Evolutionary conservation across 192 early-diverging fungal genomes (phyloP).

Genomic region (Coemansia erecta): DNA sequence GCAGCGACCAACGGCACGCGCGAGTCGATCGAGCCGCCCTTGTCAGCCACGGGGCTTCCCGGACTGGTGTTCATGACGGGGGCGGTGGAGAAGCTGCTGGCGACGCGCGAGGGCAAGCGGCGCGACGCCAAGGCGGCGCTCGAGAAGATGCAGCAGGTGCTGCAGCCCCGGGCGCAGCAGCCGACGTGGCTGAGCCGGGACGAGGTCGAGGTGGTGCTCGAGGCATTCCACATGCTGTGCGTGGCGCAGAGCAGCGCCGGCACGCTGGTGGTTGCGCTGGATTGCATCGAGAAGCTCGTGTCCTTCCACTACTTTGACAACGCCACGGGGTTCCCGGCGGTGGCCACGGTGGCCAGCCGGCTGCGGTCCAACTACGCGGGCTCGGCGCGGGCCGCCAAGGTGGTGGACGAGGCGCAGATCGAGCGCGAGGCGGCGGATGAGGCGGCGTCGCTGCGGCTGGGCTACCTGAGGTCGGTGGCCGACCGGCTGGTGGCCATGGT

Average conservation of each 20-base stretch:
- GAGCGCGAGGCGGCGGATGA: slow-evolving; percentile 10
- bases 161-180: slow-evolving; percentile 15
- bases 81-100: slow-evolving; percentile 62
- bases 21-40: not conserved
- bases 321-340: slow-evolving; percentile 17
- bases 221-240: slow-evolving; percentile 72
- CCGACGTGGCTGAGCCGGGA: slow-evolving; percentile 15
- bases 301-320: slow-evolving; percentile 63
- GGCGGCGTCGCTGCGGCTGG: not conserved
- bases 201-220: slow-evolving; percentile 55
- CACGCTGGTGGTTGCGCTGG: slow-evolving; percentile 68
- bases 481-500: slow-evolving; percentile 69
- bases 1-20: not conserved
- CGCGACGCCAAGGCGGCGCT: slow-evolving; percentile 54
- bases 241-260: slow-evolving; percentile 57
- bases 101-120: slow-evolving; percentile 55
- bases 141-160: slow-evolving; percentile 41
- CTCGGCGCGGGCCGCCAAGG: slow-evolving; percentile 5
- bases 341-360: slow-evolving; percentile 9
- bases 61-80: slow-evolving; percentile 62
- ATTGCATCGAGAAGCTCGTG: slow-evolving; percentile 79
- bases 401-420: slow-evolving; percentile 8
- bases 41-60: slow-evolving; percentile 18
- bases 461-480: slow-evolving; percentile 9
- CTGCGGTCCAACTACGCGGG: slow-evolving; percentile 11